Evolutionary conservation across 768 basidiomycete genomes (phyloP).

Genomic region (Goffeauzyma gilvescens): DNA sequence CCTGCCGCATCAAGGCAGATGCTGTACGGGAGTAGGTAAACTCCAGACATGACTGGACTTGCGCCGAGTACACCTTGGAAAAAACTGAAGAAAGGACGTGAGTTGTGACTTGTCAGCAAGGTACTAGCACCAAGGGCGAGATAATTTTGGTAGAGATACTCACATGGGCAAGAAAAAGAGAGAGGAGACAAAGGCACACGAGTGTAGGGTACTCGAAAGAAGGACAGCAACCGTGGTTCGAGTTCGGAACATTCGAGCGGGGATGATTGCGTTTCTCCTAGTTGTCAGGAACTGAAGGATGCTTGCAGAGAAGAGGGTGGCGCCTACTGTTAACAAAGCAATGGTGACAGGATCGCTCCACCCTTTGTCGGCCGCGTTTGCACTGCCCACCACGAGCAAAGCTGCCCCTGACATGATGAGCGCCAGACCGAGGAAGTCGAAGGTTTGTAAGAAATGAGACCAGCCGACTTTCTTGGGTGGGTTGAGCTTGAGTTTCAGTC

Average conservation of each 20-base stretch:
- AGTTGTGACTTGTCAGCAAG: no score
- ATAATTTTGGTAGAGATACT: neutral
- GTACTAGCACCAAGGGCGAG: constrained; percentile 11
- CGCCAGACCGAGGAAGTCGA: constrained; percentile 34
- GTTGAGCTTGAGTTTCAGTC: constrained; percentile 32
- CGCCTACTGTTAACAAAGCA: constrained; percentile 27
- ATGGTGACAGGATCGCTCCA: constrained; percentile 24
- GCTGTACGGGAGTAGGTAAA: constrained; percentile 6
- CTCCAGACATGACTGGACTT: constrained; percentile 1
- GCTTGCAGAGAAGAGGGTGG: constrained; percentile 9
- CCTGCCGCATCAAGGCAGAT: constrained; percentile 8
- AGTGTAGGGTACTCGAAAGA: constrained; percentile 20
- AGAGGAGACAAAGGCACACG: constrained; percentile 15
- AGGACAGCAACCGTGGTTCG: constrained; percentile 26
- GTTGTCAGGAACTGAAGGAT: constrained; percentile 27
- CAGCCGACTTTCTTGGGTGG: constrained; percentile 16
- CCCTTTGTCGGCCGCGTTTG: constrained; percentile 25
- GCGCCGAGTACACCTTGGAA: constrained; percentile 20
- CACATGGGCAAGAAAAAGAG: constrained; percentile 4
- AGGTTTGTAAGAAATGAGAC: constrained; percentile 20
- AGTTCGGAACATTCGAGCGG: constrained; percentile 30
- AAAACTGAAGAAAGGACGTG: constrained; percentile 20
- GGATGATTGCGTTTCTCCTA: constrained; percentile 32
- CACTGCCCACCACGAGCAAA: constrained; percentile 32
- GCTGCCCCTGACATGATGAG: constrained; percentile 28